Evolutionary conservation across 352 stramenopile genomes (phyloP).

Genomic region (Pythium sukuiense): DNA sequence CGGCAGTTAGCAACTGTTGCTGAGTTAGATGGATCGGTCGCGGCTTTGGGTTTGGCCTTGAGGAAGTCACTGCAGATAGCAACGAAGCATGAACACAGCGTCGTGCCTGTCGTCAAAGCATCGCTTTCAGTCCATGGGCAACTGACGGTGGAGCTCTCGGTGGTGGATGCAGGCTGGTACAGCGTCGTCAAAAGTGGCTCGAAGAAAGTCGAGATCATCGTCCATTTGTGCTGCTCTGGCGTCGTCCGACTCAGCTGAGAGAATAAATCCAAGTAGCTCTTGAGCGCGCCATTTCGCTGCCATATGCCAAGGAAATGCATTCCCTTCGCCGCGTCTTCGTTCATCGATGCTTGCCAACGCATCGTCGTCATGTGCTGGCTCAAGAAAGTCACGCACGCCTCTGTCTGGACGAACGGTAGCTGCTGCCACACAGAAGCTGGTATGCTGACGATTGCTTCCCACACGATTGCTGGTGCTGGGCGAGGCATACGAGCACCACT

Average conservation of each 20-base stretch:
- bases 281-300: constrained; percentile 72
- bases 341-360: constrained; percentile 30
- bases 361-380: constrained; percentile 32
- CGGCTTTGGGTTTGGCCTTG: constrained; percentile 31
- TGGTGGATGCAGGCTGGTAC: constrained; percentile 74
- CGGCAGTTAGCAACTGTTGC: background rate
- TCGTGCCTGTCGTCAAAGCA: constrained; percentile 66
- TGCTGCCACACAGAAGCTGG: constrained; percentile 25
- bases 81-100: constrained; percentile 81
- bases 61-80: constrained; percentile 72
- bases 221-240: constrained; percentile 67
- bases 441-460: constrained; percentile 43
- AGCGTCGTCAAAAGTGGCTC: constrained; percentile 78
- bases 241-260: constrained; percentile 61
- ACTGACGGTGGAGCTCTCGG: constrained; percentile 62
- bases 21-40: constrained; percentile 4
- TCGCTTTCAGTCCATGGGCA: constrained; percentile 76
- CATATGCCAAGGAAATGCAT: constrained; percentile 32
- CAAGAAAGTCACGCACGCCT: constrained; percentile 30
- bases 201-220: constrained; percentile 69
- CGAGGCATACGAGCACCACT: constrained; percentile 37
- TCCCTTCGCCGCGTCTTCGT: constrained; percentile 1
- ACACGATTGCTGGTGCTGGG: constrained; percentile 62
- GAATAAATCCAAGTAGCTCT: constrained; percentile 78
- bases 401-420: constrained; percentile 29